Conservation (phyloP, 352 stramenopile genomes). For the Phytophthora ohioensis region DNA sequence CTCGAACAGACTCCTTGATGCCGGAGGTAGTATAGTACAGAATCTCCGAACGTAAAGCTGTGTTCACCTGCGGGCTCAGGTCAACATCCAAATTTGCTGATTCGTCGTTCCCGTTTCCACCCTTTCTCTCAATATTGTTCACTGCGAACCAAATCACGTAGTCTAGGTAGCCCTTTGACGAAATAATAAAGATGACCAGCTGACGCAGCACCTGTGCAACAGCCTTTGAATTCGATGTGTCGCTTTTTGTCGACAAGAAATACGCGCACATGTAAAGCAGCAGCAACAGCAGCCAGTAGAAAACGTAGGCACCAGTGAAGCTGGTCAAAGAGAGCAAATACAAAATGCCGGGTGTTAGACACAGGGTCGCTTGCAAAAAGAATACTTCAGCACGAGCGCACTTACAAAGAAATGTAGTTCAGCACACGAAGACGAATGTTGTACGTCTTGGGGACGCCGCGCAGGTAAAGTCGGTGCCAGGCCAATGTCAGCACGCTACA, state of each 20-base stretch:
- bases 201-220: slow-evolving; percentile 84
- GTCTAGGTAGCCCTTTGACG: slow-evolving; percentile 87
- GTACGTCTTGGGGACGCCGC: slow-evolving; percentile 89
- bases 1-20: slow-evolving; percentile 88
- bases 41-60: slow-evolving; percentile 89
- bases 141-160: slow-evolving; percentile 93
- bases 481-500: slow-evolving; percentile 79
- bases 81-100: slow-evolving; percentile 87
- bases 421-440: slow-evolving; percentile 90
- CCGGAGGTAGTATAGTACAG: slow-evolving; percentile 92
- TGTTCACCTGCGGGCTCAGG: slow-evolving; percentile 89
- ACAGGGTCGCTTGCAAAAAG: background rate
- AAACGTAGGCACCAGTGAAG: slow-evolving; percentile 89
- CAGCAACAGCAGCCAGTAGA: slow-evolving; percentile 89
- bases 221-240: slow-evolving; percentile 59
- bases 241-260: slow-evolving; percentile 82
- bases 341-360: slow-evolving; percentile 10
- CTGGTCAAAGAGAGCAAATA: slow-evolving; percentile 36
- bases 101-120: slow-evolving; percentile 57
- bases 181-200: slow-evolving; percentile 85
- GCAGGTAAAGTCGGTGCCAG: slow-evolving; percentile 86
- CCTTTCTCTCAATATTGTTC: slow-evolving; percentile 85
- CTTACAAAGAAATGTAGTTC: slow-evolving; percentile 91
- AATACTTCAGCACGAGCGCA: background rate
- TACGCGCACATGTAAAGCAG: slow-evolving; percentile 93